Conservation (phyloP, 208 protist species). For the Novymonas esmeraldas region DNA sequence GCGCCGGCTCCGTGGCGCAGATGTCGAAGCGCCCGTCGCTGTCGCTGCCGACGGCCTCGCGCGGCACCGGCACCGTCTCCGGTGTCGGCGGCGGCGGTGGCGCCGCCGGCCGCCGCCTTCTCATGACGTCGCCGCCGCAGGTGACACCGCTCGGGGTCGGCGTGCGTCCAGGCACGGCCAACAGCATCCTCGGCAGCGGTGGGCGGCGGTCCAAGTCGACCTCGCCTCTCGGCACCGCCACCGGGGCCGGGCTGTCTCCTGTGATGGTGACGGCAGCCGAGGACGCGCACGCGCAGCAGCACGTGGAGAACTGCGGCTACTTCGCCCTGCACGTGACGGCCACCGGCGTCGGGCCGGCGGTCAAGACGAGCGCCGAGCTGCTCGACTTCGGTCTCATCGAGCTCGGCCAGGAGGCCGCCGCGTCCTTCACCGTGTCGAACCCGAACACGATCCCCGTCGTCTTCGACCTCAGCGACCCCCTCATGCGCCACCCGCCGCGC, state of each 20-base stretch:
- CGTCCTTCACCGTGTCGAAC: constrained; percentile 89
- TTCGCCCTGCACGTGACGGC: constrained; percentile 47
- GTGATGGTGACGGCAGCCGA: constrained; percentile 24
- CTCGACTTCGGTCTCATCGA: constrained; percentile 92
- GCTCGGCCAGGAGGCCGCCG: constrained; percentile 61
- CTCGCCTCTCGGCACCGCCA: not conserved
- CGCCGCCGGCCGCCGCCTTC: not conserved
- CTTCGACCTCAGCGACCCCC: constrained; percentile 76
- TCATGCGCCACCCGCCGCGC: constrained; percentile 75
- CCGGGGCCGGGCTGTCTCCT: not conserved
- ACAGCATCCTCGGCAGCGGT: not conserved
- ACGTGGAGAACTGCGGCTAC: constrained; percentile 53
- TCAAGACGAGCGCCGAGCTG: constrained; percentile 75
- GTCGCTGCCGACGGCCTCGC: constrained; percentile 1
- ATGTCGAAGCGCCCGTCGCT: constrained; percentile 10
- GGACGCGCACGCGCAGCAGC: constrained; percentile 44
- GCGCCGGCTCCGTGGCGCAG: not conserved
- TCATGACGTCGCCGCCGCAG: not conserved
- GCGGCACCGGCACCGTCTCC: too few relatives aligned
- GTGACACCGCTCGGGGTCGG: not conserved
- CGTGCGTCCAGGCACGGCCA: constrained; percentile 1
- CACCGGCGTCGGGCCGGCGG: constrained; percentile 72
- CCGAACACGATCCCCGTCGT: constrained; percentile 81
- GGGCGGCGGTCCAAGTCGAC: not conserved
- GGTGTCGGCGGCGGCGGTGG: too few relatives aligned